Conservation (phyloP, 2,329 filamentous ascomycete genomes). For the Trichocomaceae sp. region DNA sequence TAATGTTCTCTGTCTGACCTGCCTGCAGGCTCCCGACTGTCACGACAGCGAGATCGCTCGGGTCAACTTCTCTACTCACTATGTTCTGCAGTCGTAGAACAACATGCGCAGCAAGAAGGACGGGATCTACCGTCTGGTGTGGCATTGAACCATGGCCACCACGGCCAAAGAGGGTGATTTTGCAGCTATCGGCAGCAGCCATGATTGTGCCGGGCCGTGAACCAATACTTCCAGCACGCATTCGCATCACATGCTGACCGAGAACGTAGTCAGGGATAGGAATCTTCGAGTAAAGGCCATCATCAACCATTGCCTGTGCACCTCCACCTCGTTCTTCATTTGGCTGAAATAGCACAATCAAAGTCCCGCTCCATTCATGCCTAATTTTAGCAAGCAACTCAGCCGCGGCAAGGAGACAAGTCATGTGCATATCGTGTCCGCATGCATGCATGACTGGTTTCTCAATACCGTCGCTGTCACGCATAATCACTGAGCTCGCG, state of each 20-base stretch:
- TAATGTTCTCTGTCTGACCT: conserved; percentile 56
- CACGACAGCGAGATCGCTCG: conserved; percentile 49
- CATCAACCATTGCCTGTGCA: conserved; percentile 57
- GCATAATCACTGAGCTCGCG: conserved; percentile 41
- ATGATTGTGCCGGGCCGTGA: conserved; percentile 35
- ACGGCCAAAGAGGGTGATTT: conserved; percentile 52
- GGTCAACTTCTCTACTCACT: conserved; percentile 50
- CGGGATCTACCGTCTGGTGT: conserved; percentile 52
- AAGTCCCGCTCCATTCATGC: conserved; percentile 54
- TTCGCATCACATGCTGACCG: conserved; percentile 51
- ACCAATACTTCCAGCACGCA: conserved; percentile 37
- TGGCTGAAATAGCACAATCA: conserved; percentile 61
- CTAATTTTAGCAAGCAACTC: conserved; percentile 42
- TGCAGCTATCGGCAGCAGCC: conserved; percentile 41
- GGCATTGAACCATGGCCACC: conserved; percentile 55
- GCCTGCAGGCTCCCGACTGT: conserved; percentile 55
- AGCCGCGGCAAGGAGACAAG: conserved; percentile 49
- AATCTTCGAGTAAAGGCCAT: conserved; percentile 48
- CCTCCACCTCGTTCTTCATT: conserved; percentile 59
- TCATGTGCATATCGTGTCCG: conserved; percentile 57
- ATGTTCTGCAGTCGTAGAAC: conserved; percentile 56
- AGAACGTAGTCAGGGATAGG: conserved; percentile 52
- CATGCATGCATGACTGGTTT: conserved; percentile 58
- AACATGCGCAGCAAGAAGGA: conserved; percentile 51
- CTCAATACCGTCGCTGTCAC: conserved; percentile 43